Percentiles rank a stretch among this genome's conserved stretches.
These are phyloP conservation scores for Vitis labrusca DNA, from an alignment of 164 flowering plant species.

Conservation along the genomic window DNA sequence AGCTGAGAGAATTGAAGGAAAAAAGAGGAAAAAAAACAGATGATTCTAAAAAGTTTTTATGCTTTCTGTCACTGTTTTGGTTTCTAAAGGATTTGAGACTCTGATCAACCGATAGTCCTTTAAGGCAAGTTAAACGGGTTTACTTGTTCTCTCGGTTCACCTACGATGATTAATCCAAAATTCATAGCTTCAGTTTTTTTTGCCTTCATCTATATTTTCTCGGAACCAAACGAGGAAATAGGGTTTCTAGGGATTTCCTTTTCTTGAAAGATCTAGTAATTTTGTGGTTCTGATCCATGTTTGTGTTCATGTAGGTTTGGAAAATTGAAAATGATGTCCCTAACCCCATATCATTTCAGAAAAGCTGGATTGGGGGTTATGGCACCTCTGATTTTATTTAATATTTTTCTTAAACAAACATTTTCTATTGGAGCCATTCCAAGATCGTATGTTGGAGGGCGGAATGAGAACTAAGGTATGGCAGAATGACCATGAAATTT, in stretches of 20 bases:
- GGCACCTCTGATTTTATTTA: constrained; percentile 5
- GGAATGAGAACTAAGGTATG: constrained; percentile 68
- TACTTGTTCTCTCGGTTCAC: no score
- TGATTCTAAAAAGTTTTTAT: neutral
- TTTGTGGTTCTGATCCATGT: neutral
- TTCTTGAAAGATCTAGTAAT: neutral
- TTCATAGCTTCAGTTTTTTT: neutral
- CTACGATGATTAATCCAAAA: no score
- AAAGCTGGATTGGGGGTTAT: constrained; percentile 50
- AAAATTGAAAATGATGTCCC: constrained; percentile 30
- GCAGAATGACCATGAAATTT: neutral
- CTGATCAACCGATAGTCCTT: no score
- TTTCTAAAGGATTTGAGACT: no score
- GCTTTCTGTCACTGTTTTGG: no score
- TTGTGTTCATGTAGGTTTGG: neutral
- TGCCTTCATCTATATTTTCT: neutral
- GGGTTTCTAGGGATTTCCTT: neutral
- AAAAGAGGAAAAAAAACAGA: neutral
- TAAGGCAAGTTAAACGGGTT: no score
- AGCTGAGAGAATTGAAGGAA: no score
- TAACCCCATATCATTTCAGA: constrained; percentile 61
- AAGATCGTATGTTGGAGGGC: constrained; percentile 53
- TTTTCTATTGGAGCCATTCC: no score
- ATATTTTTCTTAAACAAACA: no score
- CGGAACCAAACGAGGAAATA: neutral